Conservation (phyloP, 2,329 filamentous ascomycete species). For the Ascochyta pisi region DNA sequence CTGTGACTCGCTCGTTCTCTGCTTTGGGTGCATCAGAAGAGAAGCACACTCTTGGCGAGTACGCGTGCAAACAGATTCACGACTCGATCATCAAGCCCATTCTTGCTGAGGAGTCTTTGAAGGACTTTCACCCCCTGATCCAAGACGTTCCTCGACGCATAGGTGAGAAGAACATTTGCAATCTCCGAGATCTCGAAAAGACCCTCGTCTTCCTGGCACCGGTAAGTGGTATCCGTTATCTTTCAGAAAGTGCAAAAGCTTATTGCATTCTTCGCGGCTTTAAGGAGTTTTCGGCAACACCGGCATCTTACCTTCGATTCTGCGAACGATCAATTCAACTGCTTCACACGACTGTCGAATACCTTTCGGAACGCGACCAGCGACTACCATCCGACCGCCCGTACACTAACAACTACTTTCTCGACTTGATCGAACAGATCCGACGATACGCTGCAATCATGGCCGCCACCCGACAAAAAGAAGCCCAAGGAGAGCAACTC, state of each 20-base stretch:
- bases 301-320: conserved; percentile 82
- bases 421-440: conserved; percentile 95
- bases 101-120: conserved; percentile 73
- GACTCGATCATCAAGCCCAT: conserved; percentile 79
- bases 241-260: conserved; percentile 69
- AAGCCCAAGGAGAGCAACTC: conserved; percentile 61
- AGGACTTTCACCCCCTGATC: conserved; percentile 81
- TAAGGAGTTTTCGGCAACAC: conserved; percentile 76
- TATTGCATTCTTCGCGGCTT: conserved; percentile 64
- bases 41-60: conserved; percentile 68
- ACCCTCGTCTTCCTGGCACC: conserved; percentile 88
- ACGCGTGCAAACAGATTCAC: conserved; percentile 78
- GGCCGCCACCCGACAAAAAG: conserved; percentile 73
- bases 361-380: conserved; percentile 85
- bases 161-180: conserved; percentile 83
- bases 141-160: conserved; percentile 81
- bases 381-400: conserved; percentile 83
- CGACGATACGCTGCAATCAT: conserved; percentile 87
- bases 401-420: conserved; percentile 95
- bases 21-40: conserved; percentile 45
- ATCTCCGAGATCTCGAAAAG: conserved; percentile 92
- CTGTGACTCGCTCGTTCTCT: conserved; percentile 55
- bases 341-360: conserved; percentile 86
- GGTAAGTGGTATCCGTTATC: conserved; percentile 73
- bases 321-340: conserved; percentile 89